A percentile compares a stretch with the other conserved stretches of the same genome.
These are phyloP conservation scores for Sclerotinia spermophila DNA, from an alignment of 2,329 filamentous ascomycete species.

Conservation along the genomic window DNA sequence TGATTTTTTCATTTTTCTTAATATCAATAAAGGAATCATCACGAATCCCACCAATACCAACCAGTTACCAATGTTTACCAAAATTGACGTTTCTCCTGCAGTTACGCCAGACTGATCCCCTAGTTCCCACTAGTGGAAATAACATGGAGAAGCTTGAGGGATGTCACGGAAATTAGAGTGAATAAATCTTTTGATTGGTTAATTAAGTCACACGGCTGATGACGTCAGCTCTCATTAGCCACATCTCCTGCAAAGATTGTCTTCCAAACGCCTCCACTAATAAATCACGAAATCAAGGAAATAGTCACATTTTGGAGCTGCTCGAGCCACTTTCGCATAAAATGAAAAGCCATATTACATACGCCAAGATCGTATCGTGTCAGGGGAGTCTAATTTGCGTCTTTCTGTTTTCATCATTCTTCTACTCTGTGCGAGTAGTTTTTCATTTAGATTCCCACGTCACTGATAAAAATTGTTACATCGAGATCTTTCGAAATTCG, in stretches of 20 bases:
- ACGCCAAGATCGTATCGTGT: not conserved
- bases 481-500: not conserved
- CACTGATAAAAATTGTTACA: not conserved
- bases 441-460: too few relatives aligned
- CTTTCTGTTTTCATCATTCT: not conserved
- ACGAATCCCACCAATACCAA: not conserved
- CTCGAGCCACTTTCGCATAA: slow-evolving; percentile 5
- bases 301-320: not conserved
- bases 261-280: not conserved
- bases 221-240: not conserved
- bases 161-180: not conserved
- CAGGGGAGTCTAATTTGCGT: not conserved
- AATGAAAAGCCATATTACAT: not conserved
- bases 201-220: not conserved
- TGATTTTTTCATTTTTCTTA: not conserved
- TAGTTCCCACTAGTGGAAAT: not conserved
- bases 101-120: not conserved
- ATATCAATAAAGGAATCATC: not conserved
- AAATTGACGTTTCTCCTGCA: not conserved
- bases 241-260: not conserved
- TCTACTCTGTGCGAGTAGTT: too few relatives aligned
- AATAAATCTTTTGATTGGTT: not conserved
- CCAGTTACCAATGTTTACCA: not conserved
- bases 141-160: not conserved
- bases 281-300: not conserved